These are phyloP conservation scores for Exophiala sp. DNA, from an alignment of 2,329 filamentous ascomycete genomes.

Conservation along the genomic window DNA sequence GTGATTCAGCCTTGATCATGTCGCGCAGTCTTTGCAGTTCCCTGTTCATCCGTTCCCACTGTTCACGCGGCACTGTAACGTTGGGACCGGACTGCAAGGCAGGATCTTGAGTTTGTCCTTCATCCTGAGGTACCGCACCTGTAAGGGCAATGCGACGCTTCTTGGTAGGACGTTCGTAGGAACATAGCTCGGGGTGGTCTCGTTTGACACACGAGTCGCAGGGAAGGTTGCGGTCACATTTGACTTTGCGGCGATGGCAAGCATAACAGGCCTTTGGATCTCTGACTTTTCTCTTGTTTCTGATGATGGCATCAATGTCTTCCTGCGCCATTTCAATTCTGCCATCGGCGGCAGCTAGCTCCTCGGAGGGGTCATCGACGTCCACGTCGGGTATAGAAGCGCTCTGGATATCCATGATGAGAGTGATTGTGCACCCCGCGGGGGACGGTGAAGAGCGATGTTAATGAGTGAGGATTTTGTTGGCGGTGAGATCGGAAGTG, in stretches of 20 bases:
- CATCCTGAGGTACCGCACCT: conserved; percentile 11
- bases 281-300: conserved; percentile 46
- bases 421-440: background rate
- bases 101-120: conserved; percentile 13
- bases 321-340: conserved; percentile 41
- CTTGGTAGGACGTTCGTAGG: conserved; percentile 48
- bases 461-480: background rate
- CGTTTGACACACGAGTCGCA: conserved; percentile 50
- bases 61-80: conserved; percentile 28
- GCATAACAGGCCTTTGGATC: conserved; percentile 40
- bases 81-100: conserved; percentile 22
- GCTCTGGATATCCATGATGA: conserved; percentile 13
- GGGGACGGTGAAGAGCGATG: background rate
- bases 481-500: background rate
- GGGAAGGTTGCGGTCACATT: conserved; percentile 48
- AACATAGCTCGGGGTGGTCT: conserved; percentile 48
- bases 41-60: conserved; percentile 28
- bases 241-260: conserved; percentile 35
- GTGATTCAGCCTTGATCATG: conserved; percentile 1
- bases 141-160: conserved; percentile 36
- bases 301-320: conserved; percentile 47
- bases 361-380: conserved; percentile 20
- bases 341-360: conserved; percentile 12
- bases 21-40: conserved; percentile 22
- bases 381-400: conserved; percentile 3